A percentile compares a stretch with the other conserved stretches of the same genome.
Conservation (phyloP, 129 eudicot species). For the Saposhnikovia divaricata region DNA sequence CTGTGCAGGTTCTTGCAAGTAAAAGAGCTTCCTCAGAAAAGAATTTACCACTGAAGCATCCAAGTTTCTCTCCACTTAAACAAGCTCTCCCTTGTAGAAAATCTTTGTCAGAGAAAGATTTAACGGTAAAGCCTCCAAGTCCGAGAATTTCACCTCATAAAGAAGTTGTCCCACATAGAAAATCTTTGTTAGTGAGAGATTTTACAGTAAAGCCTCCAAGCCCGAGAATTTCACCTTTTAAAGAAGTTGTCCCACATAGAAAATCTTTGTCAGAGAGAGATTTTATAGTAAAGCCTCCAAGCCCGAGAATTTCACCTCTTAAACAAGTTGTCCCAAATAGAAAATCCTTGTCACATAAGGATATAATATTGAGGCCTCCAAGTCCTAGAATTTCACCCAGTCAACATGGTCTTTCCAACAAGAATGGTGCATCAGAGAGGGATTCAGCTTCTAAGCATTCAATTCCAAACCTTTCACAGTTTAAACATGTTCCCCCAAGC, state of each 20-base stretch:
- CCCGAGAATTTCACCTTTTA: conserved; percentile 16
- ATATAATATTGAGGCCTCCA: conserved; percentile 15
- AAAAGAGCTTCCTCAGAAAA: conserved; percentile 29
- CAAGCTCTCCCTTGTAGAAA: conserved; percentile 34
- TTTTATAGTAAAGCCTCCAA: conserved; percentile 15
- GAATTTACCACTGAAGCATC: conserved; percentile 17
- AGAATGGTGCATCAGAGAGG: not conserved
- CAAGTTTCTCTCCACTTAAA: conserved; percentile 13
- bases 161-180: conserved; percentile 32
- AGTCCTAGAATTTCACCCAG: conserved; percentile 4
- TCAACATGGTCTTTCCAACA: not conserved
- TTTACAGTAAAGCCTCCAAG: conserved; percentile 13
- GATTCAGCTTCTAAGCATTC: conserved; percentile 16
- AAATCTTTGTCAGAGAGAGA: conserved; percentile 30
- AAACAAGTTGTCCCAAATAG: conserved; percentile 29
- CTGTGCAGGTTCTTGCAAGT: conserved; percentile 30
- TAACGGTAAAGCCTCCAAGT: conserved; percentile 5
- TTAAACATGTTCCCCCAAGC: not conserved
- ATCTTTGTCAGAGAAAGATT: conserved; percentile 19
- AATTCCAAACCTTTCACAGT: conserved; percentile 2
- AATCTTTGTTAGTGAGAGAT: conserved; percentile 28
- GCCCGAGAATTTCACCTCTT: conserved; percentile 14
- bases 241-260: conserved; percentile 31
- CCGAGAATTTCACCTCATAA: not conserved
- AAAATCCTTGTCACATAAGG: conserved; percentile 29